Evolutionary conservation across 2,329 filamentous ascomycete species (phyloP).

Genomic region (Aspergillus sp.): DNA sequence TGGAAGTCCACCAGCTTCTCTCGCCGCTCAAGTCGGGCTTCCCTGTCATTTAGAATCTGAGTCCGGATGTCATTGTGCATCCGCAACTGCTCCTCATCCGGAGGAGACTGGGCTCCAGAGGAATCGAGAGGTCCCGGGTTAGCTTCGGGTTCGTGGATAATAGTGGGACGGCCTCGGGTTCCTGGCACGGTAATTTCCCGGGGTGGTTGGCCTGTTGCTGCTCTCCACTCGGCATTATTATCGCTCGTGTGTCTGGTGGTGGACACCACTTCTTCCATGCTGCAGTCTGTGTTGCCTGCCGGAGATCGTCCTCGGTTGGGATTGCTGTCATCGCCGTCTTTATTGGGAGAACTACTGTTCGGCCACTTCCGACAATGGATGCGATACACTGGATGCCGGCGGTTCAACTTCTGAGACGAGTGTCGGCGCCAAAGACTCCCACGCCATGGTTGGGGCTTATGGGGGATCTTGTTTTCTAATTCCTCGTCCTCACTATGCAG

Average conservation of each 20-base stretch:
- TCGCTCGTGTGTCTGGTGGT: slow-evolving; percentile 11
- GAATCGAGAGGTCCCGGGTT: background rate
- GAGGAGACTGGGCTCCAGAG: slow-evolving; percentile 7
- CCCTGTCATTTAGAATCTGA: slow-evolving; percentile 22
- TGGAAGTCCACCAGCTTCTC: slow-evolving; percentile 17
- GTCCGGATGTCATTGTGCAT: slow-evolving; percentile 19
- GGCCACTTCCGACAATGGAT: slow-evolving; percentile 20
- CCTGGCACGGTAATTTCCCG: slow-evolving; percentile 6
- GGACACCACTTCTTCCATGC: slow-evolving; percentile 11
- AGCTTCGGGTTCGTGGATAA: slow-evolving; percentile 10
- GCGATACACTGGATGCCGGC: slow-evolving; percentile 15
- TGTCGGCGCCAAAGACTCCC: slow-evolving; percentile 14
- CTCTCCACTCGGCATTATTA: slow-evolving; percentile 2
- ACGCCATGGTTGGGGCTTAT: slow-evolving; percentile 11
- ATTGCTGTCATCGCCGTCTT: slow-evolving; percentile 1
- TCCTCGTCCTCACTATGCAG: slow-evolving; percentile 20
- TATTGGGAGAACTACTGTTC: slow-evolving; percentile 3
- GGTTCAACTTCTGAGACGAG: slow-evolving; percentile 13
- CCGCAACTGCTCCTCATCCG: slow-evolving; percentile 4
- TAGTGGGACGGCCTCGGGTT: slow-evolving; percentile 11
- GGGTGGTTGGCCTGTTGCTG: background rate
- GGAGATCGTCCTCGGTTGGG: slow-evolving; percentile 9
- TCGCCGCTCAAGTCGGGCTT: slow-evolving; percentile 18
- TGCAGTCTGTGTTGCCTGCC: slow-evolving; percentile 13
- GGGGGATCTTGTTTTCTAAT: slow-evolving; percentile 15